A percentile compares a stretch with the other conserved stretches of the same genome.
Conservation (phyloP, 352 stramenopile genomes). For the Stramenopiles sp. region DNA sequence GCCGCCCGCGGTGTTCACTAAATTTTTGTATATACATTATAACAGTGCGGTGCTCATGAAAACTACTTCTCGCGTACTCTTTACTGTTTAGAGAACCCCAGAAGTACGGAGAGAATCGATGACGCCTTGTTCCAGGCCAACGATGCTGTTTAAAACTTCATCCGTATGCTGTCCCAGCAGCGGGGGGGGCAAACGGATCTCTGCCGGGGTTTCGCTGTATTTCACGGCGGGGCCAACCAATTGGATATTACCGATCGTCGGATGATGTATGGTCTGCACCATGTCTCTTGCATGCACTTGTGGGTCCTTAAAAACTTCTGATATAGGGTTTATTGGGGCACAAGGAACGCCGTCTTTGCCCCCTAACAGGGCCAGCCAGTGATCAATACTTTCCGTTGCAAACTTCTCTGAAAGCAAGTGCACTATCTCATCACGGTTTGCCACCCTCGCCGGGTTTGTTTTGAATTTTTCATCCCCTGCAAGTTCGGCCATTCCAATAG, state of each 20-base stretch:
- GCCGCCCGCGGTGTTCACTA: too few species aligned
- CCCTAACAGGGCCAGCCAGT: neutral
- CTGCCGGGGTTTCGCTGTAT: neutral
- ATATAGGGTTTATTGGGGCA: neutral
- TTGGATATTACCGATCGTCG: neutral
- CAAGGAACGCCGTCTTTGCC: neutral
- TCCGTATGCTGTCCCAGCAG: neutral
- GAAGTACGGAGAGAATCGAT: too few species aligned
- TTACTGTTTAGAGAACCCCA: too few species aligned
- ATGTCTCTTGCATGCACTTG: neutral
- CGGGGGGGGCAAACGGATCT: too few species aligned
- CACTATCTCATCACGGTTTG: neutral
- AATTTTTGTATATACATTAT: too few species aligned
- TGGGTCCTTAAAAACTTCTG: neutral
- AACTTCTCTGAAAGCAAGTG: neutral
- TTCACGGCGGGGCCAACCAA: neutral
- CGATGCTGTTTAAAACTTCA: neutral
- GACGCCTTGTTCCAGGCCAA: neutral
- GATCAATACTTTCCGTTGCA: neutral
- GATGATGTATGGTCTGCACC: neutral
- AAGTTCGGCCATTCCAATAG: neutral
- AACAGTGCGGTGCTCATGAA: too few species aligned
- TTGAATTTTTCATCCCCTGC: neutral
- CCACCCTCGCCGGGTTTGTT: neutral
- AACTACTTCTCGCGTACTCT: too few species aligned